Base-by-base conservation (phyloP, 192 early-diverging fungal species). In the Pilobolus umbonatus region DNA sequence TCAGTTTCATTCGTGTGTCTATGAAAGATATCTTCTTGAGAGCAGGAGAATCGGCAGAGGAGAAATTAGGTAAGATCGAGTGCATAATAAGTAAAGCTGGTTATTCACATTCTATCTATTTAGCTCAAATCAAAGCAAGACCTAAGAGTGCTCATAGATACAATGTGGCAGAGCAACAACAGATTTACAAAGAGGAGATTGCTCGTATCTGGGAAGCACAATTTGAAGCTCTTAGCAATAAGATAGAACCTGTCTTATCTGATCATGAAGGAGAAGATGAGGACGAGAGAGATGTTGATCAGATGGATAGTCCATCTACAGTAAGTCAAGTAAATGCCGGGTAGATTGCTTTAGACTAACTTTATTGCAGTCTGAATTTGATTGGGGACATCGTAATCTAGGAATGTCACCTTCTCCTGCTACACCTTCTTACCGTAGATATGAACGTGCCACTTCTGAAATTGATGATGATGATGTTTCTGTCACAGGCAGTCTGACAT, bases 21-120 rank as follows among this genome's bases (percentile, higher is more conserved):
- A 97, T 97, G 94, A 97, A 96, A 74, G 96, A 97, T 57, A 95
- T 96, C 52, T 95, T 98, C 60, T 76, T 96, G 63, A 77, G 91
- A 19, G 80, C 85, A 10, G 91, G 91, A 19, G 93, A 94, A 67
- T 86, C 84, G 28, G 83, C 86, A 10, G 85, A 90, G 55, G 91
- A 92, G 44, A 86, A 88, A 70, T 69, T 86, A 42, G 76, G 80
- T 82, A 67, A 24, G 46, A 25, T 5, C 14, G 5, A 42, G 19
- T 4, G 12, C n/a, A 59, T 22, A 29, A 35, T 15, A 26, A 24
- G 28, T 19, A 47, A 26, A 32, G 35, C 0, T 26, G 4, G 29
- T 32, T 55, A 29, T 24, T 11, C 22, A 45, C 15, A 43, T 21
- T 26, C 4, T 14, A 61, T 42, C 21, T 61, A 31, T 36, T 15